Evolutionary conservation across 768 basidiomycete genomes (phyloP), one percentile per base, ranked within the genome.

Genomic region (Mrakia frigida): DNA sequence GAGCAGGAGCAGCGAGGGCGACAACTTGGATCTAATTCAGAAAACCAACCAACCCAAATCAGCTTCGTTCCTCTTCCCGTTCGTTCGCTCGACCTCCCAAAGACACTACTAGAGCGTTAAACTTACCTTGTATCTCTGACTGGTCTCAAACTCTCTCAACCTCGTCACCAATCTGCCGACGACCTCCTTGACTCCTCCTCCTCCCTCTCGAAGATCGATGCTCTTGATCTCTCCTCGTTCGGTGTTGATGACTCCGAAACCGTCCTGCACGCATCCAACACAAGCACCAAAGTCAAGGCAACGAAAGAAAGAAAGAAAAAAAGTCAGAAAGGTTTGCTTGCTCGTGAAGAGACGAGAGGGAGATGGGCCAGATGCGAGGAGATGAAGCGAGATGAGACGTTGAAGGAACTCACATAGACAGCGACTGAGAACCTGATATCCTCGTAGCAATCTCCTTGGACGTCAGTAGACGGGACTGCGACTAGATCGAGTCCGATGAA

Each of bases 1-100:
- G 91, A 80, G 92, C 92, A 6, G 90, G 90, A 79, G 91, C 91
- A 78, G 93, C 86, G 86, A 93, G 92, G 85, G 93, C 92, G 87
- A 91, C 91, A 33, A 92, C 83, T 82, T 93, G 92, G 79, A 90
- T 78, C 73, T 74, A 50, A 6, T 1, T 37, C 14, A 14, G 33
- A 39, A 11, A 21, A 21, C 43, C 37, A 68, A 37, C 6, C 37
- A 68, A 21, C n/a, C n/a, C n/a, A 39, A 7, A 65, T 35, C 63
- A 35, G n/a, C 63, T 37, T 61, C n/a, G 28, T 14, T 21, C 33
- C 9, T 23, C 63, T 68, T 35, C 65, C 37, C 35, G 35, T n/a
- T n/a, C 65, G 5, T 68, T 25, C 65, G 18, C 37, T 43, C 31
- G n/a, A n/a, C n/a, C n/a, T n/a, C n/a, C n/a, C n/a, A n/a, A n/a